Evolutionary conservation across 352 stramenopile genomes (phyloP).

Genomic region (Pythium monospermum): DNA sequence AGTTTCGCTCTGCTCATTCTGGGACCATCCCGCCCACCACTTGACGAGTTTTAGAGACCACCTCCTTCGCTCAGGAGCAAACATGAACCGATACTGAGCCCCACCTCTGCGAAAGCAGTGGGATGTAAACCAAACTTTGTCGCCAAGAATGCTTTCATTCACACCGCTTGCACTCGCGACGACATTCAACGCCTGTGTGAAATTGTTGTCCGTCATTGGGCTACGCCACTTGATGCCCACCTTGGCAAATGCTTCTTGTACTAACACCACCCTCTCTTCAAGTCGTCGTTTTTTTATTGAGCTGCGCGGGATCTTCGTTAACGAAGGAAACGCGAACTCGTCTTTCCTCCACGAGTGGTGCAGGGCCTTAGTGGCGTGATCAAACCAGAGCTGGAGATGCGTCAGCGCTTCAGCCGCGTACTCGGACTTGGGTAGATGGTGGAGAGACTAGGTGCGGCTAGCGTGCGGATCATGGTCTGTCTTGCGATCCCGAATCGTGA

Average conservation of each 20-base stretch:
- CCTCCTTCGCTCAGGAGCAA: slow-evolving; percentile 5
- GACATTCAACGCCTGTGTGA: slow-evolving; percentile 4
- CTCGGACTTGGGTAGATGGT: neutral
- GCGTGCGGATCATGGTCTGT: slow-evolving; percentile 1
- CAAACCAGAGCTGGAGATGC: neutral
- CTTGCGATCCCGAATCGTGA: slow-evolving; percentile 10
- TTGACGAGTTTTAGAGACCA: slow-evolving; percentile 24
- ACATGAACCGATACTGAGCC: slow-evolving; percentile 24
- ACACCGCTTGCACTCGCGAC: neutral
- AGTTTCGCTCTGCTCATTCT: slow-evolving; percentile 8
- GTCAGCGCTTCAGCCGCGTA: neutral
- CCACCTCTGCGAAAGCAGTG: slow-evolving; percentile 9
- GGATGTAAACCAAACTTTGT: slow-evolving; percentile 1
- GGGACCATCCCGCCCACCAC: slow-evolving; percentile 17
- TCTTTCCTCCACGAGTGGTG: neutral
- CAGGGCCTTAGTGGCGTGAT: neutral
- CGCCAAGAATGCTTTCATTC: neutral
- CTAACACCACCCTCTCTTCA: too few relatives aligned
- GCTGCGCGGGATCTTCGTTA: neutral
- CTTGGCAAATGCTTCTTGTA: too few relatives aligned
- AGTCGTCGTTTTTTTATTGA: too few relatives aligned
- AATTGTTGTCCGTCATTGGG: neutral
- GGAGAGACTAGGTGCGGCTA: neutral
- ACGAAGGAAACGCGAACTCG: neutral
- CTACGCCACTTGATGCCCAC: neutral